Evolutionary conservation across 495 filamentous ascomycete species (phyloP).

Genomic region (Lindgomyces ingoldianus): DNA sequence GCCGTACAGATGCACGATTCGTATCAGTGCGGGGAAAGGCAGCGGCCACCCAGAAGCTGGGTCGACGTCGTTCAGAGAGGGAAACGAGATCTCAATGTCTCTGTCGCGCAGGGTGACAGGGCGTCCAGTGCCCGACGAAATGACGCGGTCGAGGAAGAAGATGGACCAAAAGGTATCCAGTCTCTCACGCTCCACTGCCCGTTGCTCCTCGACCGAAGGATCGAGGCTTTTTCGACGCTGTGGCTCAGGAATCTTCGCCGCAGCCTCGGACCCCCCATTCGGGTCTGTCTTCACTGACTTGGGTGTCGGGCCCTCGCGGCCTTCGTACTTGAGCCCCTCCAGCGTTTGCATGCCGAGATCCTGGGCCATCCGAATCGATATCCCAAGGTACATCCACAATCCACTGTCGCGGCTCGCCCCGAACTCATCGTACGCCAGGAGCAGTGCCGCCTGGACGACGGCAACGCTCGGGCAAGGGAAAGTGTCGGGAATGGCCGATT

Average conservation of each 20-base stretch:
- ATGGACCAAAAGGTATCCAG: slow-evolving; percentile 85
- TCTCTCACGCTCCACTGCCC: slow-evolving; percentile 62
- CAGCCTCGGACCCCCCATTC: slow-evolving; percentile 49
- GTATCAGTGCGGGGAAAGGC: slow-evolving; percentile 75
- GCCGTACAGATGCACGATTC: slow-evolving; percentile 82
- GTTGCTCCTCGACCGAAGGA: slow-evolving; percentile 58
- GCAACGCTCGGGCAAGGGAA: slow-evolving; percentile 77
- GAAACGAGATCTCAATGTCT: slow-evolving; percentile 77
- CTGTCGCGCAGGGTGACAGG: slow-evolving; percentile 73
- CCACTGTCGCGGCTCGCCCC: slow-evolving; percentile 83
- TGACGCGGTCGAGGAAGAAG: slow-evolving; percentile 80
- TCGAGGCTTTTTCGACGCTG: slow-evolving; percentile 45
- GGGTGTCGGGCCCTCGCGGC: slow-evolving; percentile 55
- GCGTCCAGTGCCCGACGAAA: slow-evolving; percentile 75
- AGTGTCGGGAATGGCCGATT: slow-evolving; percentile 63
- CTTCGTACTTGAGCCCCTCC: slow-evolving; percentile 71
- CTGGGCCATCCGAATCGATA: slow-evolving; percentile 82
- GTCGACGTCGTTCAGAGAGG: slow-evolving; percentile 60
- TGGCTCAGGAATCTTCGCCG: slow-evolving; percentile 29
- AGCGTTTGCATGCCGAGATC: slow-evolving; percentile 80
- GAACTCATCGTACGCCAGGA: slow-evolving; percentile 84
- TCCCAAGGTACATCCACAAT: slow-evolving; percentile 86
- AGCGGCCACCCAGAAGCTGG: slow-evolving; percentile 65
- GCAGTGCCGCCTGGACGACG: slow-evolving; percentile 74
- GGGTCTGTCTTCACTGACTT: slow-evolving; percentile 53